A percentile compares a stretch with the other conserved stretches of the same genome.
Conservation (phyloP, 2,329 filamentous ascomycete genomes). For the Fusarium sterilihyphosum region DNA sequence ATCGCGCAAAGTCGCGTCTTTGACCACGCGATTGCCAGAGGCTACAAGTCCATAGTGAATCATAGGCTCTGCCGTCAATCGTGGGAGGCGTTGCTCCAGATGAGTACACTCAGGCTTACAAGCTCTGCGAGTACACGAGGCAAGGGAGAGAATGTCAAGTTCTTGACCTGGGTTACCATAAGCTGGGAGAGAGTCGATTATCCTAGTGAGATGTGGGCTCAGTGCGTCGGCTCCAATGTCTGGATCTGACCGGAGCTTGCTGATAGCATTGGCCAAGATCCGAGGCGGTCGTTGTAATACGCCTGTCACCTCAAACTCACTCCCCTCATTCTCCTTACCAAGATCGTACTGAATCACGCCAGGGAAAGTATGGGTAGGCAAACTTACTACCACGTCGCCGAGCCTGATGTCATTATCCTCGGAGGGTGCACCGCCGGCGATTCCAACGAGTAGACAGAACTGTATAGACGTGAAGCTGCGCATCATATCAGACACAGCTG, state of each 20-base stretch:
- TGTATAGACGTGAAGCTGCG: background rate
- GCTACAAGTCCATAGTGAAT: background rate
- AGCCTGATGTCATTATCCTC: background rate
- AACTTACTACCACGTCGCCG: background rate
- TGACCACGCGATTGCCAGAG: background rate
- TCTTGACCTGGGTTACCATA: background rate
- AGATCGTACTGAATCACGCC: background rate
- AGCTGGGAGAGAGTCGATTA: background rate
- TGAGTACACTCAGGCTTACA: background rate
- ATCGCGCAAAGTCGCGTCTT: background rate
- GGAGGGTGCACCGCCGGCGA: background rate
- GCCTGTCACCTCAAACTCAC: background rate
- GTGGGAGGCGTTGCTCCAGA: background rate
- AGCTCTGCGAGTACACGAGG: background rate
- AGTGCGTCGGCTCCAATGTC: background rate
- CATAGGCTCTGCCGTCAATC: background rate
- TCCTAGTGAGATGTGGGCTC: background rate
- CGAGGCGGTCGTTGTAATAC: background rate
- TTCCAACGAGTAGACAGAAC: background rate
- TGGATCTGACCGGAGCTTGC: background rate
- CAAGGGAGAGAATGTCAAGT: rapidly evolving
- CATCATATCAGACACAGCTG: background rate
- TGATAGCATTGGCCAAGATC: background rate
- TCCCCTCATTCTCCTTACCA: background rate
- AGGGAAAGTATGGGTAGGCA: background rate